Conservation (phyloP, 805 yeast species). For the Myxozyma kluyveri region DNA sequence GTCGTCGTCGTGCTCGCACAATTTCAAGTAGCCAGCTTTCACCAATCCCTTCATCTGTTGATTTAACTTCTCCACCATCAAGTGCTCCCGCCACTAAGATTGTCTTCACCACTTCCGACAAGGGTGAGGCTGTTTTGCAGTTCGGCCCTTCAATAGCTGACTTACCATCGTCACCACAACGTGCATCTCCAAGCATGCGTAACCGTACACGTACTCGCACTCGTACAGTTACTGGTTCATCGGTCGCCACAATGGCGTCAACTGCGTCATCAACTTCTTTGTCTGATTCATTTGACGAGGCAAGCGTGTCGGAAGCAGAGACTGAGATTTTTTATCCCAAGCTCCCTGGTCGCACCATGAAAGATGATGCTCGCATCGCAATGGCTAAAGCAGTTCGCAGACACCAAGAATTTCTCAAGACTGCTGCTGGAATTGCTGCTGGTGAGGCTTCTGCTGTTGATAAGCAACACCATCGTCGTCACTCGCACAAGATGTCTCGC, state of each 20-base stretch:
- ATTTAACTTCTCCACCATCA: not conserved
- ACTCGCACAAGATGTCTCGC: conserved; percentile 10
- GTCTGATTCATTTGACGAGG: conserved; percentile 1
- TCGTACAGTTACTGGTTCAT: conserved; percentile 3
- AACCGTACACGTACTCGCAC: conserved; percentile 2
- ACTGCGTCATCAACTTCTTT: conserved; percentile 4
- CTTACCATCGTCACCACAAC: not conserved
- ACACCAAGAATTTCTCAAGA: conserved; percentile 12
- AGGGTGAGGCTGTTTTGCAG: not conserved
- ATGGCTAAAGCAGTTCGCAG: conserved; percentile 21
- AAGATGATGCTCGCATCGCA: conserved; percentile 24
- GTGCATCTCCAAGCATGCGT: not conserved
- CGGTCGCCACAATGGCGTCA: conserved; percentile 11
- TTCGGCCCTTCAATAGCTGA: too few relatives aligned
- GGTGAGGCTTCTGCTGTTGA: not conserved
- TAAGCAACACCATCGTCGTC: not conserved
- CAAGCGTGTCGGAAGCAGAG: conserved; percentile 23
- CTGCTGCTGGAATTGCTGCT: conserved; percentile 8
- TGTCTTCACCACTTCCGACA: not conserved
- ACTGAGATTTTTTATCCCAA: conserved; percentile 22
- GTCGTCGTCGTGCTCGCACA: conserved; percentile 6
- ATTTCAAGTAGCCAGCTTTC: not conserved
- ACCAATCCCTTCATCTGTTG: not conserved
- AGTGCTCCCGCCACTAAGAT: not conserved
- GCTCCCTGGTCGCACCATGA: not conserved